Percentiles rank a stretch among this genome's conserved stretches.
phyloP scores from a whole-genome alignment of 2,329 filamentous ascomycete species.

The Colletotrichum sansevieriae region DNA sequence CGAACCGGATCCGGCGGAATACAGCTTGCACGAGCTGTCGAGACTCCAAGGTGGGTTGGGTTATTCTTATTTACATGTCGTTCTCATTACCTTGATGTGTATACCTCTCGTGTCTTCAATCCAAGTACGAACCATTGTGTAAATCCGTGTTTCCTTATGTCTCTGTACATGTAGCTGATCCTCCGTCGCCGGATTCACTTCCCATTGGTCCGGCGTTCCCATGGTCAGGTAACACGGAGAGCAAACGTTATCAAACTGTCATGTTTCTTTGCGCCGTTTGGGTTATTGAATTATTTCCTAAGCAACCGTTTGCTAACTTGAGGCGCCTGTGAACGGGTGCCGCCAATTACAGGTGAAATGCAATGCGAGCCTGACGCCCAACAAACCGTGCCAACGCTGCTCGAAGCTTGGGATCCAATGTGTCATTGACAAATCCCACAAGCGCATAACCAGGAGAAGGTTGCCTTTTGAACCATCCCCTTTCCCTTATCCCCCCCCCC shows the following conservation, averaged over 20 bases:
- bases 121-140: no score
- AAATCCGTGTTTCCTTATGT: neutral
- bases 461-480: slow-evolving; percentile 41
- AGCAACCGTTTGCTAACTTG: slow-evolving; percentile 11
- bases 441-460: slow-evolving; percentile 61
- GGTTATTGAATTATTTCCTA: neutral
- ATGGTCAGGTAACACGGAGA: slow-evolving; percentile 15
- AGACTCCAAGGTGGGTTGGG: slow-evolving; percentile 52
- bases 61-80: neutral
- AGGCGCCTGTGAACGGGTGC: slow-evolving; percentile 8
- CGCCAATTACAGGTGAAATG: slow-evolving; percentile 56
- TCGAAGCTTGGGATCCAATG: slow-evolving; percentile 58
- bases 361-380: slow-evolving; percentile 54
- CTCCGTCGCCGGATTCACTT: slow-evolving; percentile 13
- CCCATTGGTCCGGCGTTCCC: slow-evolving; percentile 25
- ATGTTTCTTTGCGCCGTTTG: no score
- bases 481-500: neutral
- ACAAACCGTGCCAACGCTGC: slow-evolving; percentile 60
- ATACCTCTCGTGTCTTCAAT: no score
- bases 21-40: slow-evolving; percentile 51
- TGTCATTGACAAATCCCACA: slow-evolving; percentile 62
- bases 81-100: neutral
- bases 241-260: slow-evolving; percentile 10
- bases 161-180: neutral
- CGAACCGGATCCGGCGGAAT: slow-evolving; percentile 48